Evolutionary conservation across 345 rosid genomes (phyloP).

Genomic region (Salix koriyanagi): DNA sequence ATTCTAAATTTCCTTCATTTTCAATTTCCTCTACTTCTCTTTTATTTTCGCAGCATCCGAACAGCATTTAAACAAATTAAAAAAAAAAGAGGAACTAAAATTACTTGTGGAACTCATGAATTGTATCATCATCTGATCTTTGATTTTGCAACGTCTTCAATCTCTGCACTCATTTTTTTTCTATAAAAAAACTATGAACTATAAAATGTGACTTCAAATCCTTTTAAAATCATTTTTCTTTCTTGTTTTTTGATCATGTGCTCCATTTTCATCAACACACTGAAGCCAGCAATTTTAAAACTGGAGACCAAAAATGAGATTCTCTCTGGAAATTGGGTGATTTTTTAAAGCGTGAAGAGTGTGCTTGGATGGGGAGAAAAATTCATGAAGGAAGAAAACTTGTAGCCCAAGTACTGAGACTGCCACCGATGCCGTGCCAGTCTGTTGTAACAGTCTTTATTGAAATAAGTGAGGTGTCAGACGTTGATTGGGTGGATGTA

Average conservation of each 20-base stretch:
- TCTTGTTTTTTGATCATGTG: too few species aligned
- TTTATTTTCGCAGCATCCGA: neutral
- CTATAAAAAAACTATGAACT: neutral
- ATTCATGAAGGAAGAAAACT: neutral
- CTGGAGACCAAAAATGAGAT: too few species aligned
- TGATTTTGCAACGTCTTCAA: conserved; percentile 13
- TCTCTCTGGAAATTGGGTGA: neutral
- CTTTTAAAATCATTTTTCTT: neutral
- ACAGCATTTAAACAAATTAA: neutral
- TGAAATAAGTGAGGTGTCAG: too few species aligned
- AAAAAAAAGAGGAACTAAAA: neutral
- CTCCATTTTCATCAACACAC: too few species aligned
- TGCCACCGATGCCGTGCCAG: too few species aligned
- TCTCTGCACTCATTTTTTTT: conserved; percentile 14
- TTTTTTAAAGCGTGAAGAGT: neutral
- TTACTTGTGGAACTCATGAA: conserved; percentile 15
- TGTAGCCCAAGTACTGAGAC: too few species aligned
- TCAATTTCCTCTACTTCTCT: neutral
- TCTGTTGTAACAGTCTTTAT: too few species aligned
- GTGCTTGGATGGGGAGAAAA: conserved; percentile 3
- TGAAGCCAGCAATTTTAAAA: too few species aligned
- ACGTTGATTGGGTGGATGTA: too few species aligned
- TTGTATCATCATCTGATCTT: conserved; percentile 9
- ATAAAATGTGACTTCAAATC: neutral
- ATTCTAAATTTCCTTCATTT: neutral